A percentile compares a stretch with the other conserved stretches of the same genome.
phyloP scores from a whole-genome alignment of 768 basidiomycete genomes.

The Dendrothele bispora region DNA sequence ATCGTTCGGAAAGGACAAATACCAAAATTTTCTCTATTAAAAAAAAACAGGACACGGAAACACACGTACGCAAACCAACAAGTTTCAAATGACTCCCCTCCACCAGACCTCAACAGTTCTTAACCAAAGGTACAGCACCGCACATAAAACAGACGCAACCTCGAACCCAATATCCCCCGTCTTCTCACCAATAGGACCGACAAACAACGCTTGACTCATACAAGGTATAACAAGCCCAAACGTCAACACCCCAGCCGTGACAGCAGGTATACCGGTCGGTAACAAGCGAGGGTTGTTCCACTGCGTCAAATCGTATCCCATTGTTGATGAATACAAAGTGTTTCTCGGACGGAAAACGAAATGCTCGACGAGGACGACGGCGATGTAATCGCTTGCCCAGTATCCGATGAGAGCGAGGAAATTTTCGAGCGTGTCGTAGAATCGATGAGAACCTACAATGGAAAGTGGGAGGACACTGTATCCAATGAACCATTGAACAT shows the following conservation, averaged over 20 bases:
- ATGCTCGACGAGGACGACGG: slow-evolving; percentile 70
- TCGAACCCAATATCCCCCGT: slow-evolving; percentile 85
- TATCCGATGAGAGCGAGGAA: slow-evolving; percentile 78
- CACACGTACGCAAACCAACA: no score
- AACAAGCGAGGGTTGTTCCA: slow-evolving; percentile 62
- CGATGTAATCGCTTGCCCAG: slow-evolving; percentile 62
- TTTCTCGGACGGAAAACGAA: slow-evolving; percentile 52
- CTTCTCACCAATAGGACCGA: slow-evolving; percentile 65
- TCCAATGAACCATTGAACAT: no score
- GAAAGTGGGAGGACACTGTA: slow-evolving; percentile 66
- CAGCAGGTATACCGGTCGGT: slow-evolving; percentile 66
- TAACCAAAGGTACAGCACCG: slow-evolving; percentile 57
- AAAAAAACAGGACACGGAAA: no score
- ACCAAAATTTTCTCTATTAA: no score
- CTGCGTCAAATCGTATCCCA: slow-evolving; percentile 49
- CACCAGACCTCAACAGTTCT: slow-evolving; percentile 47
- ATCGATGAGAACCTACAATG: slow-evolving; percentile 72
- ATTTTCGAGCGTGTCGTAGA: slow-evolving; percentile 68
- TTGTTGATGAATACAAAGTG: no score
- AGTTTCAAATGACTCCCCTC: no score
- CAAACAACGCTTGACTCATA: slow-evolving; percentile 79
- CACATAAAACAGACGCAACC: slow-evolving; percentile 57
- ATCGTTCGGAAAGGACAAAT: no score
- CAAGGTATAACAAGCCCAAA: slow-evolving; percentile 62
- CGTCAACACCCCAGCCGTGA: slow-evolving; percentile 50